Percentiles rank a stretch among this genome's conserved stretches.
phyloP scores from a whole-genome alignment of 2,329 filamentous ascomycete genomes.

The Aureobasidium sp. region DNA sequence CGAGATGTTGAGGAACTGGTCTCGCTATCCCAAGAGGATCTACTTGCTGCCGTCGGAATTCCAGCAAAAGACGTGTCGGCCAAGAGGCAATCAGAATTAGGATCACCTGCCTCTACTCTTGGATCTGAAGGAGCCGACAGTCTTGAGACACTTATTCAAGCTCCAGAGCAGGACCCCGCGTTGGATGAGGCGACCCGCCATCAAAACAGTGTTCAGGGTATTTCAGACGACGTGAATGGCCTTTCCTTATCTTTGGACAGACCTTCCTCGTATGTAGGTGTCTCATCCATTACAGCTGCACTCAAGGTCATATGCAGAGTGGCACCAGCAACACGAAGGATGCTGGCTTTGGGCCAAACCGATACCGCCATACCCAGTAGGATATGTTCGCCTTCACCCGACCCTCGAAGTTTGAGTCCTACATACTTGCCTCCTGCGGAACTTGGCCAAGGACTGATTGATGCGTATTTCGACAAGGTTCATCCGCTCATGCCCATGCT shows the following conservation, averaged over 20 bases:
- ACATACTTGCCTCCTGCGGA: slow-evolving; percentile 24
- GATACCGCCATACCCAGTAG: slow-evolving; percentile 26
- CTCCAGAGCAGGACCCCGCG: slow-evolving; percentile 57
- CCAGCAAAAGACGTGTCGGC: neutral
- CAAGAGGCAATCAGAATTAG: neutral
- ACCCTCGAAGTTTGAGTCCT: slow-evolving; percentile 18
- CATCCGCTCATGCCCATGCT: slow-evolving; percentile 31
- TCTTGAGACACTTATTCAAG: slow-evolving; percentile 59
- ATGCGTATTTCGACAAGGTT: slow-evolving; percentile 28
- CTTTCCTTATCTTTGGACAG: slow-evolving; percentile 27
- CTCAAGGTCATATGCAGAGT: slow-evolving; percentile 30
- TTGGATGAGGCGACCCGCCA: slow-evolving; percentile 56
- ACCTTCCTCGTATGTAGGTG: slow-evolving; percentile 28
- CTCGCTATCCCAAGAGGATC: slow-evolving; percentile 36
- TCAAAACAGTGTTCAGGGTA: slow-evolving; percentile 37
- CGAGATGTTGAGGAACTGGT: slow-evolving; percentile 36
- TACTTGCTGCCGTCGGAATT: slow-evolving; percentile 31
- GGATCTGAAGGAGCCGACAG: slow-evolving; percentile 46
- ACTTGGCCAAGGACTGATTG: slow-evolving; percentile 25
- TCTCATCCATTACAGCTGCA: slow-evolving; percentile 29
- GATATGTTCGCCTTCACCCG: slow-evolving; percentile 23
- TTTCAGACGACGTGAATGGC: slow-evolving; percentile 29
- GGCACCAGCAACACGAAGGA: slow-evolving; percentile 24
- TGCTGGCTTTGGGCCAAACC: slow-evolving; percentile 22
- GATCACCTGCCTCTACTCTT: neutral